Evolutionary conservation across 306 rosid genomes (phyloP), one percentile per base, ranked within the genome.

Genomic region (Echinosophora koreensis): DNA sequence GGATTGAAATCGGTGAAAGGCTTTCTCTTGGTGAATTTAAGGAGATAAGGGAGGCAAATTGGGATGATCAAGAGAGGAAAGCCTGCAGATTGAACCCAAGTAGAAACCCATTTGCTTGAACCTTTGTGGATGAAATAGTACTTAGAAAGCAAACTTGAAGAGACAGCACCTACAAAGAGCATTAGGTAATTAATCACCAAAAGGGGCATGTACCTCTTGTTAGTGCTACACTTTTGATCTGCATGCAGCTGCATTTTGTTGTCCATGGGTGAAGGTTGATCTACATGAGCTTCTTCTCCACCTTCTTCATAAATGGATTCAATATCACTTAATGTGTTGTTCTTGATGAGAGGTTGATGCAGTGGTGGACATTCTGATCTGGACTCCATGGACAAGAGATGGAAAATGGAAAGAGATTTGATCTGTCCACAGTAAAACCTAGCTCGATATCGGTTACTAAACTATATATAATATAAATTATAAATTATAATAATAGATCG

Each of bases 1-100:
- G 5, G 34, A 5, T 30, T 83, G 82, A 92, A 88, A 66, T 64
- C 68, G 3, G 88, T 8, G 49, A 89, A 92, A 17, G 97, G 97
- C 12, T 60, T 79, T 22, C 92, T 77, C 1, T 46, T 12, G 0
- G 88, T 77, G 83, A 28, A 13, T 0, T 76, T 73, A 15, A 88
- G 69, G 42, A 82, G 22, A 14, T 44, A 44, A 8, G 96, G 90
- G 5, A 81, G 54, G 34, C 8, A 73, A 71, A 90, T 86, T 8
- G 85, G 91, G 57, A 70, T 67, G 67, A 73, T 0, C 5, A 92
- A 80, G 52, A 92, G 84, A 50, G 96, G 97, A 47, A 92, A 92
- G 0, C 96, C 97, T 0, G 90, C 85, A 14, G 77, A 81, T 44
- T 92, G 97, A 37, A 89, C 91, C 88, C 90, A 92, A 3, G 93